Conservation (phyloP, 2,329 filamentous ascomycete species). For the Hypoxylon sp. region DNA sequence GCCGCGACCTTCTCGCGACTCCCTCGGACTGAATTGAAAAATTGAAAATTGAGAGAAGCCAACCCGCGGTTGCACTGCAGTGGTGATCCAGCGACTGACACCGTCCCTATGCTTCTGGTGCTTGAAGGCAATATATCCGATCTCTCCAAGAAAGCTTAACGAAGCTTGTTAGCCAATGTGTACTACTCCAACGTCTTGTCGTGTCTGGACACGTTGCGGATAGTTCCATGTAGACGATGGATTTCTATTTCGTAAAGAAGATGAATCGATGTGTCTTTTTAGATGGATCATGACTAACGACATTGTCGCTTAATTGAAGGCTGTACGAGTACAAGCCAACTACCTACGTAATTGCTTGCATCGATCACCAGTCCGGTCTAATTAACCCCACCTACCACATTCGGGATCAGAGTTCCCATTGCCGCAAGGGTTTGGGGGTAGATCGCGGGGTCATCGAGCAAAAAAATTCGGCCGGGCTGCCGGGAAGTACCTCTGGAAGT, state of each 20-base stretch:
- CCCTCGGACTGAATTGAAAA: slow-evolving; percentile 19
- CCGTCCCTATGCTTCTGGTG: slow-evolving; percentile 29
- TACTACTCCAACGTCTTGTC: slow-evolving; percentile 32
- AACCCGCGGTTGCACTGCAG: slow-evolving; percentile 47
- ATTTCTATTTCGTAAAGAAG: slow-evolving; percentile 25
- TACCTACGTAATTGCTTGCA: slow-evolving; percentile 41
- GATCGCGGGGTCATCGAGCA: slow-evolving; percentile 41
- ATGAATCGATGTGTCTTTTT: slow-evolving; percentile 33
- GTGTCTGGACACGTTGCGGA: slow-evolving; percentile 29
- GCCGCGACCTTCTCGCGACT: slow-evolving; percentile 33
- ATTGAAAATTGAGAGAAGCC: slow-evolving; percentile 19
- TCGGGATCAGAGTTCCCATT: slow-evolving; percentile 24
- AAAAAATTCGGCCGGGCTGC: slow-evolving; percentile 26
- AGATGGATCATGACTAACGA: slow-evolving; percentile 34
- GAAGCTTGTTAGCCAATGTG: slow-evolving; percentile 48
- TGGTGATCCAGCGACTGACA: slow-evolving; percentile 39
- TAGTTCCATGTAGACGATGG: slow-evolving; percentile 16
- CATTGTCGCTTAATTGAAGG: slow-evolving; percentile 32
- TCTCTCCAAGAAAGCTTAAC: slow-evolving; percentile 50
- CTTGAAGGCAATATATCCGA: slow-evolving; percentile 41
- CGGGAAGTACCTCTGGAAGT: slow-evolving; percentile 30
- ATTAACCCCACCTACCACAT: slow-evolving; percentile 43
- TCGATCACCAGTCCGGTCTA: slow-evolving; percentile 35
- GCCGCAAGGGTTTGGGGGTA: slow-evolving; percentile 26
- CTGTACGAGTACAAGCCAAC: slow-evolving; percentile 4